These are phyloP conservation scores for Eutrema heterophyllum DNA, from an alignment of 345 rosid genomes.

Conservation along the genomic window DNA sequence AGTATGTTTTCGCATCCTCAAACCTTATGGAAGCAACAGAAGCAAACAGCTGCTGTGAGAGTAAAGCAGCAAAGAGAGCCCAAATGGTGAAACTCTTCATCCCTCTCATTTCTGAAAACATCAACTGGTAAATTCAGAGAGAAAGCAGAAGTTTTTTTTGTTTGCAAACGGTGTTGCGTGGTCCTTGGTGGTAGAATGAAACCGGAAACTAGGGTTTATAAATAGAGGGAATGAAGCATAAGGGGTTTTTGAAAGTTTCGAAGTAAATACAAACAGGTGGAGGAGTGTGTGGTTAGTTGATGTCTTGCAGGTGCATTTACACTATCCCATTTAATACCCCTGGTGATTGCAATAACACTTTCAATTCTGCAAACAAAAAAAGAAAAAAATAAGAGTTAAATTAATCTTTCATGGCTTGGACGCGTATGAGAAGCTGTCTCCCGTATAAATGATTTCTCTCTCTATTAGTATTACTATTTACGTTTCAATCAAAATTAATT, in stretches of 20 bases:
- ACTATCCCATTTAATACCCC: constrained; percentile 21
- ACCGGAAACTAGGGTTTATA: constrained; percentile 20
- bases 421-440: constrained; percentile 26
- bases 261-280: constrained; percentile 70
- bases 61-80: constrained; percentile 38
- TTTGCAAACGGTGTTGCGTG: background rate
- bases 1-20: constrained; percentile 62
- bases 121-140: background rate
- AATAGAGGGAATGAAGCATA: constrained; percentile 16
- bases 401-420: constrained; percentile 24
- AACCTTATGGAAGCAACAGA: constrained; percentile 39
- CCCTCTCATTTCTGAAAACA: constrained; percentile 28
- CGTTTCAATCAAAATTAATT: background rate
- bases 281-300: constrained; percentile 71
- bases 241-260: constrained; percentile 6
- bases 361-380: background rate
- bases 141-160: background rate
- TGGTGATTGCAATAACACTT: constrained; percentile 21
- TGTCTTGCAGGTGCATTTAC: constrained; percentile 67
- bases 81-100: constrained; percentile 27
- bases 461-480: constrained; percentile 12
- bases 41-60: constrained; percentile 41
- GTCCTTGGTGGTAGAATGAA: constrained; percentile 15
- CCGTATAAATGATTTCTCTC: constrained; percentile 13
- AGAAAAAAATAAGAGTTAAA: background rate